Conservation (phyloP, 768 basidiomycete species). For the Termitomyces sp. region DNA sequence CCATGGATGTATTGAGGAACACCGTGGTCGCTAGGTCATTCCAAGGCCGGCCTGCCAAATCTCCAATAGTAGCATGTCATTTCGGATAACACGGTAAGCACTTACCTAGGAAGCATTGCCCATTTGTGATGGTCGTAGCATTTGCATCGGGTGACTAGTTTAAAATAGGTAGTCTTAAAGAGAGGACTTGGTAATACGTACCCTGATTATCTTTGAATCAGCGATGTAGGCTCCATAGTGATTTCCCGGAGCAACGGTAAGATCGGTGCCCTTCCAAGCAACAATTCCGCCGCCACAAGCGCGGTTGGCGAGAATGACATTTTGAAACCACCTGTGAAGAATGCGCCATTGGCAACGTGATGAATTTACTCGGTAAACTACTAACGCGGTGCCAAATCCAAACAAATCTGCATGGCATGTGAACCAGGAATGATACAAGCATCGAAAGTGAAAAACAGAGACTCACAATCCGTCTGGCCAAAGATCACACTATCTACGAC, state of each 20-base stretch:
- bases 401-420: constrained; percentile 39
- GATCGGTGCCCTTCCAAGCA: constrained; percentile 60
- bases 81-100: no score
- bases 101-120: constrained; percentile 47
- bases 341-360: not conserved
- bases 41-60: constrained; percentile 47
- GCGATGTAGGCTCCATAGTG: constrained; percentile 54
- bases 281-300: constrained; percentile 62
- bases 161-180: not conserved
- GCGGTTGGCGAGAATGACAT: constrained; percentile 52
- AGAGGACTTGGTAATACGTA: constrained; percentile 19
- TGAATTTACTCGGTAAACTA: not conserved
- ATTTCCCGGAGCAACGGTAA: constrained; percentile 44
- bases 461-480: constrained; percentile 60
- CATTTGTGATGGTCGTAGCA: constrained; percentile 36
- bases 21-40: constrained; percentile 53
- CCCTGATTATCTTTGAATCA: constrained; percentile 51
- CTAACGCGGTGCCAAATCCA: constrained; percentile 57
- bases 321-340: constrained; percentile 51
- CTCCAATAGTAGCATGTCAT: not conserved
- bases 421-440: not conserved
- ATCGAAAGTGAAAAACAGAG: not conserved
- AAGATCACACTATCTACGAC: constrained; percentile 58
- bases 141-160: constrained; percentile 56
- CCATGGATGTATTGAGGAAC: constrained; percentile 53